Percentiles rank a stretch among this genome's conserved stretches.
Evolutionary conservation across 116 monocot genomes (phyloP).

Genomic region (Trichopus zeylanicus): DNA sequence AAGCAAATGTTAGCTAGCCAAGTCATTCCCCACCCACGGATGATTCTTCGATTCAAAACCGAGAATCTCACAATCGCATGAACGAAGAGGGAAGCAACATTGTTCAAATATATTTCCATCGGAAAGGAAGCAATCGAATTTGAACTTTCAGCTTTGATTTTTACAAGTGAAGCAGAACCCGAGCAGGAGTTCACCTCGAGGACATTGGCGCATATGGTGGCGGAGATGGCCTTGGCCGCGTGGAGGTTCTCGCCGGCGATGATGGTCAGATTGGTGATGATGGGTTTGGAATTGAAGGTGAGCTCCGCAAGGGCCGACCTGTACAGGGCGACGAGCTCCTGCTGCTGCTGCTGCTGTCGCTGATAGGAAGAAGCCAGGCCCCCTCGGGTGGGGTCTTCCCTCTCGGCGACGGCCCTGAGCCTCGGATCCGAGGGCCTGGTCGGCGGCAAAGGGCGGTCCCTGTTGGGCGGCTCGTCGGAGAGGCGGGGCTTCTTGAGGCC

Average conservation of each 20-base stretch:
- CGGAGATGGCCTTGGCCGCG: slow-evolving; percentile 72
- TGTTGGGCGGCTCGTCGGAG: slow-evolving; percentile 8
- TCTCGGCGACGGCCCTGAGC: slow-evolving; percentile 12
- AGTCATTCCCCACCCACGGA: background rate
- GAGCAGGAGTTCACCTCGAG: slow-evolving; percentile 71
- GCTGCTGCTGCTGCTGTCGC: slow-evolving; percentile 32
- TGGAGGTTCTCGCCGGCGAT: slow-evolving; percentile 97
- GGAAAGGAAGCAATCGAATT: background rate
- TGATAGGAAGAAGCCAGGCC: slow-evolving; percentile 4
- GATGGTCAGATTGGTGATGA: slow-evolving; percentile 97
- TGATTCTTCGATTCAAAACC: background rate
- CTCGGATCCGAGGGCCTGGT: slow-evolving; percentile 10
- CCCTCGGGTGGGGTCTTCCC: slow-evolving; percentile 15
- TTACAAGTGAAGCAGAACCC: background rate
- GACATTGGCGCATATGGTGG: slow-evolving; percentile 72
- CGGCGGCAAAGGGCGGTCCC: slow-evolving; percentile 2
- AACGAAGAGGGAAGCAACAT: too few species aligned
- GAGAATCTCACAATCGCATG: background rate
- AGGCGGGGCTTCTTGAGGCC: slow-evolving; percentile 53
- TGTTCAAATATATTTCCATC: background rate
- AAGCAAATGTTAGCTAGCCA: too few species aligned
- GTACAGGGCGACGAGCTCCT: slow-evolving; percentile 82
- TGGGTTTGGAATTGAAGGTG: slow-evolving; percentile 98
- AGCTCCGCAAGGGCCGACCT: slow-evolving; percentile 84
- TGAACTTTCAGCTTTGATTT: background rate